Evolutionary conservation across 2,329 filamentous ascomycete genomes (phyloP).

Genomic region (Knoxdaviesia capensis): DNA sequence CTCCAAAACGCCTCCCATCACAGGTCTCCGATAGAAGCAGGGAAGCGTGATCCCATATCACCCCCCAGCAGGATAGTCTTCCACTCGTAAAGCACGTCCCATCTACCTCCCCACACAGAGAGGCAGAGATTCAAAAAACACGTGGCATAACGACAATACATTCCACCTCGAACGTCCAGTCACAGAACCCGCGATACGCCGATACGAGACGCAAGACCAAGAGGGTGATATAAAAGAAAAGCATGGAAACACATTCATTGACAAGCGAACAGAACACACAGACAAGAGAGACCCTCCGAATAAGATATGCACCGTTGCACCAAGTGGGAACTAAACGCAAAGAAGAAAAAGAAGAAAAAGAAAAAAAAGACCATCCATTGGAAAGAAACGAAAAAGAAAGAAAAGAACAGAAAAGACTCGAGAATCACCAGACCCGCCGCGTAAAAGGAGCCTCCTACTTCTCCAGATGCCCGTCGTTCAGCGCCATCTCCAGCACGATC

Average conservation of each 20-base stretch:
- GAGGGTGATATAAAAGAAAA: not conserved
- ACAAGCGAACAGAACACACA: slow-evolving; percentile 1
- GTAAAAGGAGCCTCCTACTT: slow-evolving; percentile 11
- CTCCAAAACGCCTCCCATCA: too few species aligned
- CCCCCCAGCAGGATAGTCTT: too few species aligned
- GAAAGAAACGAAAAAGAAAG: not conserved
- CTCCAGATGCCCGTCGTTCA: slow-evolving; percentile 66
- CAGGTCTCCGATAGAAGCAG: too few species aligned
- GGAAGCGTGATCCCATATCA: too few species aligned
- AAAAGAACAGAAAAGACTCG: not conserved
- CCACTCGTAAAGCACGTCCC: too few species aligned
- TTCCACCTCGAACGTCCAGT: too few species aligned
- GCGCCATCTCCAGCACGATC: slow-evolving; percentile 75
- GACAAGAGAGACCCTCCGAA: not conserved
- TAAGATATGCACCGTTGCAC: too few species aligned
- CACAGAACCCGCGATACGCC: too few species aligned
- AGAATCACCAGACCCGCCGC: not conserved
- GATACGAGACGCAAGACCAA: not conserved
- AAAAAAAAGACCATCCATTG: not conserved
- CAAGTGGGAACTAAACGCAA: not conserved
- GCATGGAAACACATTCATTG: not conserved
- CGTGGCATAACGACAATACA: too few species aligned
- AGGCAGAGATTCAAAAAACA: too few species aligned
- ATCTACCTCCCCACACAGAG: too few species aligned
- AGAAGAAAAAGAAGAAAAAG: not conserved